phyloP scores from a whole-genome alignment of 306 rosid genomes.

The Luffa acutangula region DNA sequence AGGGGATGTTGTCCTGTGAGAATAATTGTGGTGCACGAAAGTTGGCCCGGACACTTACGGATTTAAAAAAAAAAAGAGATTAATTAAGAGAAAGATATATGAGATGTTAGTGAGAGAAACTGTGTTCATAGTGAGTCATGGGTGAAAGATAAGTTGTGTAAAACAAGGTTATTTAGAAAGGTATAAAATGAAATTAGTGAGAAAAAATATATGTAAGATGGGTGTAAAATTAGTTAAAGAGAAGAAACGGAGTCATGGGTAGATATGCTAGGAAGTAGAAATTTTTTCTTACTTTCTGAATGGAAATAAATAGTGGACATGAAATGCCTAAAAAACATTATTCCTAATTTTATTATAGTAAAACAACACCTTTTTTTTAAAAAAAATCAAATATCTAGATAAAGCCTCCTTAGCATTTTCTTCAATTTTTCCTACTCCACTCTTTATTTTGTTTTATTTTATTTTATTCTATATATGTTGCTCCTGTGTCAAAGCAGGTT shows the following conservation, averaged over 20 bases:
- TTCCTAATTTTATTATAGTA: too few relatives aligned
- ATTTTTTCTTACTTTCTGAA: neutral
- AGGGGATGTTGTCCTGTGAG: too few relatives aligned
- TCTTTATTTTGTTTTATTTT: neutral
- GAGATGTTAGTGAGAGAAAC: too few relatives aligned
- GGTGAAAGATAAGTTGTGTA: neutral
- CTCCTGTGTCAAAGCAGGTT: constrained; percentile 39
- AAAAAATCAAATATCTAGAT: neutral
- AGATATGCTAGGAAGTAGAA: neutral
- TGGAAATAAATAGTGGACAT: neutral
- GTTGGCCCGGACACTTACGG: too few relatives aligned
- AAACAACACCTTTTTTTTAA: neutral
- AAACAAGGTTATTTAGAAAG: neutral
- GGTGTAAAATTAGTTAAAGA: neutral
- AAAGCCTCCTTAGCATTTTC: neutral
- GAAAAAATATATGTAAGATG: neutral
- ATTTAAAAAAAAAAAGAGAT: too few relatives aligned
- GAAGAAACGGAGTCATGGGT: neutral
- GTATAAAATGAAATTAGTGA: too few relatives aligned
- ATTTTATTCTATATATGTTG: neutral
- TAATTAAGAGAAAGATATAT: too few relatives aligned
- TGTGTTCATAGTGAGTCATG: too few relatives aligned
- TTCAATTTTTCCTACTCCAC: neutral
- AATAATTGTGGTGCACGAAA: too few relatives aligned
- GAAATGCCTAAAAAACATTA: neutral